Evolutionary conservation across 306 rosid species (phyloP).

Genomic region (Rosa persica): DNA sequence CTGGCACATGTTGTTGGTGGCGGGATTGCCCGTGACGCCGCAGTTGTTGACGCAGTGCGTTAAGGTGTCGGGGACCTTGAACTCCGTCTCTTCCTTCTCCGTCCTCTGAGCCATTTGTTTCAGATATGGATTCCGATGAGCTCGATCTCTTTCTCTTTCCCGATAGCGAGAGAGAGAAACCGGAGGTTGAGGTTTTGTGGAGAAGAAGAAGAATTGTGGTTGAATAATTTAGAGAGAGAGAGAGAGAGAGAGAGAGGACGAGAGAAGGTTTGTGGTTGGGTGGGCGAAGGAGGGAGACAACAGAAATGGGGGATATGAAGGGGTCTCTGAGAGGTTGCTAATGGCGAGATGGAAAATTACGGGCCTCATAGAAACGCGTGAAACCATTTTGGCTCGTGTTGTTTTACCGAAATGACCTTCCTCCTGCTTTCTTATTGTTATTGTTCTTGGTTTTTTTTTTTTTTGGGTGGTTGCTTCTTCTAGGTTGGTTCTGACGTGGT

Average conservation of each 20-base stretch:
- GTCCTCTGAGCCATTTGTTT: conserved; percentile 68
- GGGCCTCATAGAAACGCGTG: conserved; percentile 88
- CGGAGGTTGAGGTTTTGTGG: background rate
- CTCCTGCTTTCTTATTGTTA: background rate
- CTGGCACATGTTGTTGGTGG: conserved; percentile 90
- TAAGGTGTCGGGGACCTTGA: conserved; percentile 70
- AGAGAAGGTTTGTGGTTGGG: background rate
- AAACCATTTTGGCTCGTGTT: conserved; percentile 17
- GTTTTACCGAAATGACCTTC: conserved; percentile 46
- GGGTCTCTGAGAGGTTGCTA: conserved; percentile 51
- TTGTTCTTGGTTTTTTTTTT: conserved; percentile 24
- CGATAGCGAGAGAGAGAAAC: background rate
- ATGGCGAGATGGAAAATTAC: conserved; percentile 53
- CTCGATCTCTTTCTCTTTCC: background rate
- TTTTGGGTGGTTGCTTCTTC: background rate
- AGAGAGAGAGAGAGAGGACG: background rate
- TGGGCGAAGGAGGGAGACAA: conserved; percentile 19
- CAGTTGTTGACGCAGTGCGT: conserved; percentile 81
- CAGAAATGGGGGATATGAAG: conserved; percentile 49
- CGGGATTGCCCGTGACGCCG: conserved; percentile 71
- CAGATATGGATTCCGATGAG: background rate
- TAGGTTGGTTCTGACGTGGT: conserved; percentile 32
- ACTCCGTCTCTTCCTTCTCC: conserved; percentile 81
- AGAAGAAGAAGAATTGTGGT: background rate
- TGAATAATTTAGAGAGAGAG: conserved; percentile 9